Evolutionary conservation across 306 rosid genomes (phyloP).

Genomic region (Trifolium dubium): DNA sequence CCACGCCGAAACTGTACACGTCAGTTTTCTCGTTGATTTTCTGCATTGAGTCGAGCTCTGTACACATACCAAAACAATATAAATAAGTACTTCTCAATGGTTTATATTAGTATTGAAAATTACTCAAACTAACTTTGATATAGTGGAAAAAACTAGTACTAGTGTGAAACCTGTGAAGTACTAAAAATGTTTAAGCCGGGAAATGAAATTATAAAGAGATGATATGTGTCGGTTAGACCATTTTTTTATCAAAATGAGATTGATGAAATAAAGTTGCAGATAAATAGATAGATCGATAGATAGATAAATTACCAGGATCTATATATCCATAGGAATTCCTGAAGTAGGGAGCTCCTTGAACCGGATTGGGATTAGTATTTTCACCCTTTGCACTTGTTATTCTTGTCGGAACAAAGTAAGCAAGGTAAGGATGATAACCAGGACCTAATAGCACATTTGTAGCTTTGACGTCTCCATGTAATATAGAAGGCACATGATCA

Average conservation of each 20-base stretch:
- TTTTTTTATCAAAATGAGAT: too few species aligned
- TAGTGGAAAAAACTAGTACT: background rate
- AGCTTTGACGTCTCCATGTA: constrained; percentile 92
- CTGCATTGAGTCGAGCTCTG: constrained; percentile 77
- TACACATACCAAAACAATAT: constrained; percentile 33
- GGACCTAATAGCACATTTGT: constrained; percentile 79
- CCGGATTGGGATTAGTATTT: constrained; percentile 40
- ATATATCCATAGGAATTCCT: constrained; percentile 88
- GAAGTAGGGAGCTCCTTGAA: constrained; percentile 62
- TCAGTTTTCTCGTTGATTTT: constrained; percentile 73
- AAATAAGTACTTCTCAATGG: constrained; percentile 21
- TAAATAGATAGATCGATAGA: background rate
- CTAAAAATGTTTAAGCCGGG: background rate
- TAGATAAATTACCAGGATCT: constrained; percentile 74
- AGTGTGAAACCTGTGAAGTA: background rate
- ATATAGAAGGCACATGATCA: constrained; percentile 80
- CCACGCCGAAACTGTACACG: constrained; percentile 86
- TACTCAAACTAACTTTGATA: background rate
- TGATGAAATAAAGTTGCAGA: background rate
- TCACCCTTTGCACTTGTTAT: constrained; percentile 45
- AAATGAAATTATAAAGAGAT: background rate
- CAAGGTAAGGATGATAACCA: constrained; percentile 68
- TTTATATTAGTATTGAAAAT: background rate
- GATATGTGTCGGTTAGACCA: too few species aligned
- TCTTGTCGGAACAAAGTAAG: constrained; percentile 73